Base-by-base conservation (phyloP, 1,284 basidiomycete genomes). In the Rhodotorula sp. region DNA sequence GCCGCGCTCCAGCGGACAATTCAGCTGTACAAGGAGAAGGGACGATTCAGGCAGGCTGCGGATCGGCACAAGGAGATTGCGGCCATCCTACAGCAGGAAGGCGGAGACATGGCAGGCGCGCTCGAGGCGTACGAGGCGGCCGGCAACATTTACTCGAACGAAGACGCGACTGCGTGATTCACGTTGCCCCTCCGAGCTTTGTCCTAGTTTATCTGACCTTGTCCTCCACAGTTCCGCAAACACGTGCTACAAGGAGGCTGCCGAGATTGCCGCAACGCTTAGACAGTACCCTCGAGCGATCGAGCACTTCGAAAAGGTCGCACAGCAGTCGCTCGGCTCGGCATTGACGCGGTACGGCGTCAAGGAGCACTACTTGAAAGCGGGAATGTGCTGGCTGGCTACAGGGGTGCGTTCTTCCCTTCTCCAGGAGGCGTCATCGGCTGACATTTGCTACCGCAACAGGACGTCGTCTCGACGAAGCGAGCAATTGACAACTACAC, bases 271-370 rank as follows among this genome's bases (percentile, higher is more conserved):
- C 69, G 94, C 92, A 22, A 90, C 95, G 69, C 81, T 99, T 20
- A 90, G 88, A 71, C 86, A 97, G 75, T 98, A 88, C 80, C 84
- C 87, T 18, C 85, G 87, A 71, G 94, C 96, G 5, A 92, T 98
- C 77, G 85, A 88, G 72, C 88, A 66, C 46, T 77, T 75, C 54
- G 77, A 77, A 52, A 57, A 90, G 77, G 94, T 99, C 56, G 96
- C 94, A 2, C 86, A 90, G 72, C 88, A 91, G 80, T 92, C 90
- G 24, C 83, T 99, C 59, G 84, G 84, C 4, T 93, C 90, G 62
- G 85, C 89, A 26, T 83, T 99, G 76, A 99, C 96, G n/a, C 93
- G 93, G 81, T 99, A 97, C 83, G 94, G 91, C 73, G 95, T 98
- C 76, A 99, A 98, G 82, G 95, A 99, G 78, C 97, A 96, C 80